Conservation (phyloP, 257 asterid species). For the Primulina huaijiensis region DNA sequence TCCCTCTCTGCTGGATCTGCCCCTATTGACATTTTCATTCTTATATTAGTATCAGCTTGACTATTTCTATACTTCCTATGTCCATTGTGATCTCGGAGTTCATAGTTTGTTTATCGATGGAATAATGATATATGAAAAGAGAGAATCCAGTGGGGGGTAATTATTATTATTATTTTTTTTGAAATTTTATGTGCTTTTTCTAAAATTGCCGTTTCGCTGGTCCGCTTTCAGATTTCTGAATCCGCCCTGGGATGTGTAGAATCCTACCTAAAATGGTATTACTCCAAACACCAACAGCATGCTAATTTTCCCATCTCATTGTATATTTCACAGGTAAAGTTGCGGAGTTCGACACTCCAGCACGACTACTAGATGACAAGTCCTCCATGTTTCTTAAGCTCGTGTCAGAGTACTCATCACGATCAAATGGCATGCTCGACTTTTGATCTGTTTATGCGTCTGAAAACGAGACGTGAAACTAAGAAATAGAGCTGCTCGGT, state of each 20-base stretch:
- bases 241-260: background rate
- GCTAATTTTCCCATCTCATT: background rate
- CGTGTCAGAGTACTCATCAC: constrained; percentile 82
- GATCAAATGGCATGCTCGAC: constrained; percentile 64
- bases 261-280: background rate
- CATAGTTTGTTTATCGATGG: too few relatives aligned
- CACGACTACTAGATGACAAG: constrained; percentile 81
- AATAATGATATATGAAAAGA: background rate
- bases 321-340: constrained; percentile 65
- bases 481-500: background rate
- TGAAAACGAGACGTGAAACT: background rate
- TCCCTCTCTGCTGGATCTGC: too few relatives aligned
- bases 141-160: background rate
- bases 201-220: too few relatives aligned
- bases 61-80: too few relatives aligned
- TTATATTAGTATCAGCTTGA: too few relatives aligned
- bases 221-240: too few relatives aligned
- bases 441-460: constrained; percentile 32
- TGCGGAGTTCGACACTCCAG: constrained; percentile 89
- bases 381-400: constrained; percentile 95
- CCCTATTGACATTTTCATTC: too few relatives aligned
- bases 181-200: background rate
- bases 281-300: background rate
- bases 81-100: too few relatives aligned
- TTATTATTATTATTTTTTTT: too few relatives aligned